phyloP scores from a whole-genome alignment of 177 flowering plant species.

The Vitis hybrid region DNA sequence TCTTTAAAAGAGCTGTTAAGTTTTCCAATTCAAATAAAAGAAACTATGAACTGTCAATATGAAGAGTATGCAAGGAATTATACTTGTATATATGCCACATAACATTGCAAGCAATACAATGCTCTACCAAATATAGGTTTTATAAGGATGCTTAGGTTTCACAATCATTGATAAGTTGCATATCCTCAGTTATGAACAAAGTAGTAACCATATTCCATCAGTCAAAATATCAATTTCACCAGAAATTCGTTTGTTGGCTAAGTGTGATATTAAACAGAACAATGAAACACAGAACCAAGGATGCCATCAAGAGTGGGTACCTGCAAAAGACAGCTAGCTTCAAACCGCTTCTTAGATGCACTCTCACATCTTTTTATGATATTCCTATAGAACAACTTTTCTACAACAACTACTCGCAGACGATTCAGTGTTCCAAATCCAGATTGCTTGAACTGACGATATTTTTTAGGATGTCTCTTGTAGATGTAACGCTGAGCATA shows the following conservation, averaged over 20 bases:
- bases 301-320: slow-evolving; percentile 30
- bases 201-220: not conserved
- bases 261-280: not conserved
- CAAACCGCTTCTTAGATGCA: slow-evolving; percentile 51
- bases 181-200: not conserved
- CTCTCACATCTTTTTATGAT: slow-evolving; percentile 45
- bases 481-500: slow-evolving; percentile 85
- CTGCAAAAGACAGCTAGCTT: slow-evolving; percentile 78
- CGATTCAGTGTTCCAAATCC: slow-evolving; percentile 38
- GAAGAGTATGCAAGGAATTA: no score
- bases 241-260: not conserved
- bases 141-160: no score
- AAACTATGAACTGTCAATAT: no score
- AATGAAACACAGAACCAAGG: slow-evolving; percentile 5
- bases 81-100: no score
- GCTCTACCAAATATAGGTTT: no score
- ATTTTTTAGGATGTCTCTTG: slow-evolving; percentile 52
- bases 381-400: slow-evolving; percentile 63
- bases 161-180: not conserved
- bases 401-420: slow-evolving; percentile 63
- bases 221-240: not conserved
- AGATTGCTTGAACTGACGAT: slow-evolving; percentile 53
- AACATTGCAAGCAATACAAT: no score
- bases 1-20: no score
- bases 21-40: no score